Evolutionary conservation across 2,329 filamentous ascomycete species (phyloP).

Genomic region (Ceratocystiopsis sp.): DNA sequence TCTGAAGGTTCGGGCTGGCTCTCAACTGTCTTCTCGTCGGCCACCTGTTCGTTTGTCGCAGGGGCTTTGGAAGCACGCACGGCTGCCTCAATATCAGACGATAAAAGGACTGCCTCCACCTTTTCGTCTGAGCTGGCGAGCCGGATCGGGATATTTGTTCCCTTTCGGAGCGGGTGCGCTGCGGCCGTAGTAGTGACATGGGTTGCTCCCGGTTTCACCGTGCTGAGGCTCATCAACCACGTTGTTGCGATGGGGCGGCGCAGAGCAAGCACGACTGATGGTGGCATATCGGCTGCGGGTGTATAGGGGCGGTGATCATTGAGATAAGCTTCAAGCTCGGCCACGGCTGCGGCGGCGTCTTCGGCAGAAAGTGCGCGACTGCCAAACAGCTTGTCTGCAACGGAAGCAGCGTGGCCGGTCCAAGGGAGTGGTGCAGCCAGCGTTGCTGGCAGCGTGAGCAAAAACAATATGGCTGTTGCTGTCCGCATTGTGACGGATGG

Average conservation of each 20-base stretch:
- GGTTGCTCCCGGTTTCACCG: no score
- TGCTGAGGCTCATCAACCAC: slow-evolving; percentile 8
- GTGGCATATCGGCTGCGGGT: background rate
- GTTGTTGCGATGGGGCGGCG: slow-evolving; percentile 8
- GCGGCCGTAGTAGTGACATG: background rate
- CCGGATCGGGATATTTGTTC: background rate
- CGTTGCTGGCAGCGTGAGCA: slow-evolving; percentile 2
- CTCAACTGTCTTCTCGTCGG: background rate
- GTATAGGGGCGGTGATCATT: slow-evolving; percentile 8
- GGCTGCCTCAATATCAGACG: background rate
- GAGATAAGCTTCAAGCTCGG: background rate
- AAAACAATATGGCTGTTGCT: no score
- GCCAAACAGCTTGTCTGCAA: background rate
- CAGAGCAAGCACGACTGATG: slow-evolving; percentile 4
- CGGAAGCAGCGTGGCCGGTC: slow-evolving; percentile 1
- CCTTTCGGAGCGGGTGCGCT: background rate
- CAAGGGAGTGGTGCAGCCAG: background rate
- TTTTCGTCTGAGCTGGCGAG: background rate
- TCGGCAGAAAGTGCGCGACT: background rate
- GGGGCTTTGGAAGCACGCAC: background rate
- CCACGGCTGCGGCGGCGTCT: background rate
- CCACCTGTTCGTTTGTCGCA: no score
- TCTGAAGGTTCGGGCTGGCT: no score
- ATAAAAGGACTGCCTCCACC: slow-evolving; percentile 1
- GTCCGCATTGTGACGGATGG: no score